Evolutionary conservation across 2,329 filamentous ascomycete species (phyloP).

Genomic region (Verticillium albo-atrum): DNA sequence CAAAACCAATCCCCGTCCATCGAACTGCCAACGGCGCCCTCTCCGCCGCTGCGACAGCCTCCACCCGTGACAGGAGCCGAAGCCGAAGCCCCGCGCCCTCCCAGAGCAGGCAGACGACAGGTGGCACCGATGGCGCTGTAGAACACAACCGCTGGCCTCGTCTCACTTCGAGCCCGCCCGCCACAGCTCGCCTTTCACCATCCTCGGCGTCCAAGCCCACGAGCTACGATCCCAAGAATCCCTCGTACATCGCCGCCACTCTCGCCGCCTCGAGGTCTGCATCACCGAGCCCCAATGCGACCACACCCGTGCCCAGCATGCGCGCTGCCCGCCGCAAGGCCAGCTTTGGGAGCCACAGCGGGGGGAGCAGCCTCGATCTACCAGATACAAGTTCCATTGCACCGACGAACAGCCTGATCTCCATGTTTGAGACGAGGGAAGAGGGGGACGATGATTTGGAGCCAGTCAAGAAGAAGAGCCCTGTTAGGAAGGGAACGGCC

Average conservation of each 20-base stretch:
- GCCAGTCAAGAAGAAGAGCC: constrained; percentile 30
- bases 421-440: constrained; percentile 59
- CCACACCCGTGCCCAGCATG: neutral
- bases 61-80: constrained; percentile 24
- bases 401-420: constrained; percentile 60
- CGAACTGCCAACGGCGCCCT: constrained; percentile 32
- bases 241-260: constrained; percentile 58
- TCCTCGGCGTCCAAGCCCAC: constrained; percentile 7
- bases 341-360: constrained; percentile 14
- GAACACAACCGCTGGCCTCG: constrained; percentile 20
- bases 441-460: constrained; percentile 16
- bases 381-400: constrained; percentile 55
- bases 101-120: constrained; percentile 33
- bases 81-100: constrained; percentile 14
- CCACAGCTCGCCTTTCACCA: constrained; percentile 5
- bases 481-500: neutral
- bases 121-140: constrained; percentile 22
- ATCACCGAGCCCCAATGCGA: constrained; percentile 11
- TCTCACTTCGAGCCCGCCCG: constrained; percentile 10
- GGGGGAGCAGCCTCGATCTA: constrained; percentile 22
- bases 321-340: neutral
- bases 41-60: constrained; percentile 37
- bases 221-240: constrained; percentile 39
- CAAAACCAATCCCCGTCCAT: constrained; percentile 10
- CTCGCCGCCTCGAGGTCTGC: constrained; percentile 33